Conservation (phyloP, 2,329 filamentous ascomycete genomes). For the Thermoascus crustaceus region DNA sequence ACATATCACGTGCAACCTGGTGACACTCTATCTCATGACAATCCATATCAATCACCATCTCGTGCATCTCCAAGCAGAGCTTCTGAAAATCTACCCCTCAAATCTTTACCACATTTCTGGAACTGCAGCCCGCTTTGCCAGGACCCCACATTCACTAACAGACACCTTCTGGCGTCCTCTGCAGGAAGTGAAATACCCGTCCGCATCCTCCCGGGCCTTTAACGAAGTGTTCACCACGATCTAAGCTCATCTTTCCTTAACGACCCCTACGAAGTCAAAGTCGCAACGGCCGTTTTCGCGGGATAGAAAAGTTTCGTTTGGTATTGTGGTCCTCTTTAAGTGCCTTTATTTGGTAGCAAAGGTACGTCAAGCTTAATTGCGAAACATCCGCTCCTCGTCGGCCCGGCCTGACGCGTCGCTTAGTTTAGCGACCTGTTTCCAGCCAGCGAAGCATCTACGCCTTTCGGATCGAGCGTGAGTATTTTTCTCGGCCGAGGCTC, state of each 20-base stretch:
- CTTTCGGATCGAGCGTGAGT: too few relatives aligned
- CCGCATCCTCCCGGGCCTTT: slow-evolving; percentile 22
- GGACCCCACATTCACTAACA: slow-evolving; percentile 9
- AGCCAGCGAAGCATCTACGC: slow-evolving; percentile 1
- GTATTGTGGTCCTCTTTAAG: slow-evolving; percentile 13
- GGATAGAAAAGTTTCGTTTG: slow-evolving; percentile 19
- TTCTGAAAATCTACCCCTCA: too few relatives aligned
- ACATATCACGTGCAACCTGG: too few relatives aligned
- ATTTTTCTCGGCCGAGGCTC: too few relatives aligned
- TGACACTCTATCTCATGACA: too few relatives aligned
- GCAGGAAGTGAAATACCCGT: slow-evolving; percentile 18
- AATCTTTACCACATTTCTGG: too few relatives aligned
- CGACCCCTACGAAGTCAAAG: slow-evolving; percentile 32
- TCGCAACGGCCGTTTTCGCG: slow-evolving; percentile 27
- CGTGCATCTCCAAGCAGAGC: too few relatives aligned
- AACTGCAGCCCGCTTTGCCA: too few relatives aligned
- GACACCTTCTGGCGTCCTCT: slow-evolving; percentile 5
- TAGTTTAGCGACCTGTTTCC: too few relatives aligned
- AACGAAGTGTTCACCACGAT: slow-evolving; percentile 21
- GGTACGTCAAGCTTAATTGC: slow-evolving; percentile 10
- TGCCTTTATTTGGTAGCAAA: slow-evolving; percentile 12
- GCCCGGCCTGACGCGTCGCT: too few relatives aligned
- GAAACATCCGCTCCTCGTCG: neutral
- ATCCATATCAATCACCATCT: too few relatives aligned
- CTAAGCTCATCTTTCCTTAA: slow-evolving; percentile 31